Base-by-base conservation (phyloP, 495 filamentous ascomycete species). In the Neurospora hispaniola region DNA sequence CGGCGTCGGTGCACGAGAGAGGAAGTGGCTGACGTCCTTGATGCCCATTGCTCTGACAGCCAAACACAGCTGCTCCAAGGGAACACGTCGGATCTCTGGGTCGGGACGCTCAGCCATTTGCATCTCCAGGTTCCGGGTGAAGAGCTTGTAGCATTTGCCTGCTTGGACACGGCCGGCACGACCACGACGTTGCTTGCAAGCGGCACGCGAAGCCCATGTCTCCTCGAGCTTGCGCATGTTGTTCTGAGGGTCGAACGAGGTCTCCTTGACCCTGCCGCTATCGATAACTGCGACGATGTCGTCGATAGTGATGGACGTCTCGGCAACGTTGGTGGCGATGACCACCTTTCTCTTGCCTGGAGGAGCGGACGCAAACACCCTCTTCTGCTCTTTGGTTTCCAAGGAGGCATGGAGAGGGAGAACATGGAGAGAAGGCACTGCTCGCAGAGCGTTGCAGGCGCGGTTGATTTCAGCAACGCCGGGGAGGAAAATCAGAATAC, bases 261-360 rank as follows among this genome's bases (percentile, higher is more conserved):
- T 98, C 81, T 99, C 96, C 80, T 98, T 98, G 27, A 99, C 95
- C 41, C 92, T 89, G 20, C 96, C 96, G 8, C 91, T 94, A 78
- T 99, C 96, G 70, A 99, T 96, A 69, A 99, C 96, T 31, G 94
- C 96, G 14, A 98, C 94, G 42, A 98, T 91, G 77, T 99, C 96
- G 72, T 96, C 93, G 70, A 99, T 99, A 0, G 96, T 99, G 74
- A 99, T 98, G 11, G 96, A 98, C 0, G 96, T 99, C 79, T 99
- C 96, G 3, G 96, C 96, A 18, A 99, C 95, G 75, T 99, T 99
- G 18, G 96, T 99, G 1, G 96, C 92, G 12, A 93, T 92, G 31
- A 99, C 91, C 46, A 99, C 89, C 82, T 99, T 99, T 31, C 96
- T 85, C 81, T 91, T 93, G 2, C 93, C 94, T 27, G 80, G 80